Conservation (phyloP, 345 rosid genomes). For the Rhodamnia rubescens region DNA sequence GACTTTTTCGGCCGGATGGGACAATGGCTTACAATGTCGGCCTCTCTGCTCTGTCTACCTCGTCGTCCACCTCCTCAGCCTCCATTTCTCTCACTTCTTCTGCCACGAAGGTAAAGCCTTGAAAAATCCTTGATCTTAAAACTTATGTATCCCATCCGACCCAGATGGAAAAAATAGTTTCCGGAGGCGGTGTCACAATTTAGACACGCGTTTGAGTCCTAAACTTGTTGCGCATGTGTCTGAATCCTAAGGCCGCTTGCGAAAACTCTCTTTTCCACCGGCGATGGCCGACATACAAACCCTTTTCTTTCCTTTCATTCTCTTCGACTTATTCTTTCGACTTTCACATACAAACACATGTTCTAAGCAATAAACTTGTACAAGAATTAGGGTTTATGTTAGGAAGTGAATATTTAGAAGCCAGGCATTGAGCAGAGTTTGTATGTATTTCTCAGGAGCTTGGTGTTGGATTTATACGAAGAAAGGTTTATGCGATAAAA, state of each 20-base stretch:
- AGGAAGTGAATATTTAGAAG: background rate
- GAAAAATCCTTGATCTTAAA: background rate
- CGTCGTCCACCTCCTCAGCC: constrained; percentile 43
- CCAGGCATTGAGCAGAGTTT: background rate
- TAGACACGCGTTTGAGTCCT: background rate
- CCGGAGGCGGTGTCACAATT: background rate
- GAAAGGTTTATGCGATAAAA: background rate
- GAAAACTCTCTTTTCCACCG: background rate
- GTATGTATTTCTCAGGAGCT: background rate
- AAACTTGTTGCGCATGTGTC: background rate
- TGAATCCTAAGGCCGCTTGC: background rate
- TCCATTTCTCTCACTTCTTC: constrained; percentile 67
- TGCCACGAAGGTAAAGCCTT: constrained; percentile 21
- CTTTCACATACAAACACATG: background rate
- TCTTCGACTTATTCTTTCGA: background rate
- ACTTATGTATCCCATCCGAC: background rate
- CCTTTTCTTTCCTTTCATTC: background rate
- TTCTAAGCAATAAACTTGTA: background rate
- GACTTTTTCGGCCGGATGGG: constrained; percentile 77
- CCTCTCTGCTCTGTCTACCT: constrained; percentile 36
- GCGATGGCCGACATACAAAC: background rate
- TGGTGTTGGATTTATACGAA: background rate
- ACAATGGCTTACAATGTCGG: constrained; percentile 88
- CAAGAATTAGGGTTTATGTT: background rate
- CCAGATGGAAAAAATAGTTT: background rate